These are phyloP conservation scores for Populus deltoides DNA, from an alignment of 345 rosid species.

Conservation along the genomic window DNA sequence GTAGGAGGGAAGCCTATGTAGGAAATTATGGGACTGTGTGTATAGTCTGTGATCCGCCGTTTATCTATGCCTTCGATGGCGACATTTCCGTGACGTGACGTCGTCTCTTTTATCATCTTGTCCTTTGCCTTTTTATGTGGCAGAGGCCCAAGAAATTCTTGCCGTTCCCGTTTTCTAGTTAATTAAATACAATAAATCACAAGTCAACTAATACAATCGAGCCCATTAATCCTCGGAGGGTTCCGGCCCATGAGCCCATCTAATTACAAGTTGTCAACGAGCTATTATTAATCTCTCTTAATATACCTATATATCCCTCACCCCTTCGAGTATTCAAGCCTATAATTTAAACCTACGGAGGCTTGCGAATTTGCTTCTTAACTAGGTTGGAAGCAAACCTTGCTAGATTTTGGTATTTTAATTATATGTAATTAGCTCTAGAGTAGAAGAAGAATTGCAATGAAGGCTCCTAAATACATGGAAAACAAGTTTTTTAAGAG, in stretches of 20 bases:
- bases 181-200: background rate
- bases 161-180: background rate
- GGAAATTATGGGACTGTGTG: background rate
- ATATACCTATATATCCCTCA: too few species aligned
- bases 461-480: too few species aligned
- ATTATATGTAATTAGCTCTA: too few species aligned
- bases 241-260: background rate
- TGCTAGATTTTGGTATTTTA: too few species aligned
- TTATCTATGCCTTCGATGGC: background rate
- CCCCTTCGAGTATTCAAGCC: too few species aligned
- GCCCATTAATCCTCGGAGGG: background rate
- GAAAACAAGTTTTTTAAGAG: too few species aligned
- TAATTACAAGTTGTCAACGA: background rate
- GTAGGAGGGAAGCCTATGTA: too few species aligned
- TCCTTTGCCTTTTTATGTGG: background rate
- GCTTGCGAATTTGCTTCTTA: too few species aligned
- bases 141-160: too few species aligned
- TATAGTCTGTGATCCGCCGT: constrained; percentile 27
- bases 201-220: background rate
- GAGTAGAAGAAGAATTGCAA: too few species aligned
- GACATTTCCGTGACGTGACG: background rate
- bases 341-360: too few species aligned
- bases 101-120: background rate
- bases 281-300: background rate
- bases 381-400: too few species aligned